Evolutionary conservation across 176 grass and related monocot species (phyloP).

Genomic region (Avena eriantha): DNA sequence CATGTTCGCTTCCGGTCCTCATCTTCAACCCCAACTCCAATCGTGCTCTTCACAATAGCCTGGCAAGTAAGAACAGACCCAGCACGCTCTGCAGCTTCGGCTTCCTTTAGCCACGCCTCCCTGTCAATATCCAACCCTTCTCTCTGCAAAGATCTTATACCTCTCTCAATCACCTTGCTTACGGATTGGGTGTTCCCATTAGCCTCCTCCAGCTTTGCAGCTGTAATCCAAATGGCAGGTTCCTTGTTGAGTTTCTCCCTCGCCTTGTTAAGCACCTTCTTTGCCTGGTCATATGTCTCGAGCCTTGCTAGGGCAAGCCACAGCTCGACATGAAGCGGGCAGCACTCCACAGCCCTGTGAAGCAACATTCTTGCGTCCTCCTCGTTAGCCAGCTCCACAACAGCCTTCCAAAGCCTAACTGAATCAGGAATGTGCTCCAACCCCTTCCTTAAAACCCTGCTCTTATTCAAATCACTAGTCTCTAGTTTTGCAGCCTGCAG

Average conservation of each 20-base stretch:
- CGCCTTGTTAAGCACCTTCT: slow-evolving; percentile 91
- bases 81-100: slow-evolving; percentile 80
- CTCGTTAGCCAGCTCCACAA: slow-evolving; percentile 86
- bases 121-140: slow-evolving; percentile 83
- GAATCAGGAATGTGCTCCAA: slow-evolving; percentile 93
- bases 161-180: slow-evolving; percentile 85
- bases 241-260: slow-evolving; percentile 84
- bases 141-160: slow-evolving; percentile 84
- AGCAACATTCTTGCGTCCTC: slow-evolving; percentile 87
- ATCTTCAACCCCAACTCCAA: slow-evolving; percentile 86
- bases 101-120: slow-evolving; percentile 96
- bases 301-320: slow-evolving; percentile 95
- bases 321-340: slow-evolving; percentile 83
- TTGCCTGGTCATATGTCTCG: slow-evolving; percentile 95
- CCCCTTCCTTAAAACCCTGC: slow-evolving; percentile 80
- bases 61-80: slow-evolving; percentile 88
- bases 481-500: slow-evolving; percentile 85
- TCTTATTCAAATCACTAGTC: slow-evolving; percentile 67
- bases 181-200: slow-evolving; percentile 79
- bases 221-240: slow-evolving; percentile 95
- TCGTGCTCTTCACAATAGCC: slow-evolving; percentile 87
- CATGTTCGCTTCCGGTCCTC: slow-evolving; percentile 90
- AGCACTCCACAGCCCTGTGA: slow-evolving; percentile 90
- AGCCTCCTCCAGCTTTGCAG: slow-evolving; percentile 93
- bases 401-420: slow-evolving; percentile 89